Conservation (phyloP, 176 grass and related monocot species). For the Avena insularis region DNA sequence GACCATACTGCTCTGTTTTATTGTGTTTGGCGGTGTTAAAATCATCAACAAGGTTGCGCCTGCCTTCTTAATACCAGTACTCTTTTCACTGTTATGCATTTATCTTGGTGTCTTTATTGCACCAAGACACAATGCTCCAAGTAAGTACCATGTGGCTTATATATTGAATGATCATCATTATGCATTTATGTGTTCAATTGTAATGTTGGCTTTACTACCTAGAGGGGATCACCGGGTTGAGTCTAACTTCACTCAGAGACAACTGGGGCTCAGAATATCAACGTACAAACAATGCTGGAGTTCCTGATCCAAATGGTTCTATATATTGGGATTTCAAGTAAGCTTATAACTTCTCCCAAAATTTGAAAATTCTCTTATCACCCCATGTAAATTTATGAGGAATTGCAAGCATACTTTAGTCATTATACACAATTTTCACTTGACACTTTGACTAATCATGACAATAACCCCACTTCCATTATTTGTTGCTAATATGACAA, state of each 20-base stretch:
- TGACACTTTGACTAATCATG: slow-evolving; percentile 26
- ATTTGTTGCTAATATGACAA: slow-evolving; percentile 4
- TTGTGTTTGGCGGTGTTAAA: slow-evolving; percentile 99
- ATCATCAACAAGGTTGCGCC: slow-evolving; percentile 97
- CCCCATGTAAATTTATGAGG: slow-evolving; percentile 7
- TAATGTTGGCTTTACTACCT: slow-evolving; percentile 34
- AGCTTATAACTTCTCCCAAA: slow-evolving; percentile 40
- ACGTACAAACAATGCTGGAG: slow-evolving; percentile 91
- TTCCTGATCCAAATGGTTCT: slow-evolving; percentile 85
- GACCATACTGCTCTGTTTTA: slow-evolving; percentile 91
- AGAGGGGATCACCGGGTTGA: slow-evolving; percentile 94
- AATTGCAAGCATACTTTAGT: background rate
- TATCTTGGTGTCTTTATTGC: slow-evolving; percentile 93
- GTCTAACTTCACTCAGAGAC: slow-evolving; percentile 72
- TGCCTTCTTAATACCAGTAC: slow-evolving; percentile 90
- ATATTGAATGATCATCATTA: slow-evolving; percentile 30
- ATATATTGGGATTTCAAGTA: slow-evolving; percentile 99
- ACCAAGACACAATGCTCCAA: slow-evolving; percentile 77
- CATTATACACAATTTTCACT: background rate
- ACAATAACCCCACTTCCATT: background rate
- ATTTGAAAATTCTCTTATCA: background rate
- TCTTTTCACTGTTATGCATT: slow-evolving; percentile 93
- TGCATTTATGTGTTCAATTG: slow-evolving; percentile 37
- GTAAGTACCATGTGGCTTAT: slow-evolving; percentile 57
- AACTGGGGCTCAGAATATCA: slow-evolving; percentile 95